phyloP scores from a whole-genome alignment of 306 rosid genomes.

The Castanea crenata region DNA sequence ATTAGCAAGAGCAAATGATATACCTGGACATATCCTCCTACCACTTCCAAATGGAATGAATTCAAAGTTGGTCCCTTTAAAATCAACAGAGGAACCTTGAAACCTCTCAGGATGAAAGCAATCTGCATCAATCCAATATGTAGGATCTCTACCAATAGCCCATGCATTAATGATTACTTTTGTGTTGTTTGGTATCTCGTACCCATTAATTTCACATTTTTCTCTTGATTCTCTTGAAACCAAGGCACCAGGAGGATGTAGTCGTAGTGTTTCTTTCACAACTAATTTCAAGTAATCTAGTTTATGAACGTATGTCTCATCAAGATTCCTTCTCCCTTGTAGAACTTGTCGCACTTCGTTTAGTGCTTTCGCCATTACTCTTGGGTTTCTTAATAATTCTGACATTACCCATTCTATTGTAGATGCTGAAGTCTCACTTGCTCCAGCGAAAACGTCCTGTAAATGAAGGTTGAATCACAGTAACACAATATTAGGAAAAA shows the following conservation, averaged over 20 bases:
- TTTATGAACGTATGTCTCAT: constrained; percentile 2
- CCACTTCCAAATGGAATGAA: no score
- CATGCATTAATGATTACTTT: no score
- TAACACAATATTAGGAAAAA: no score
- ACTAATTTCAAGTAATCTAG: background rate
- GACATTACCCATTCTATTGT: constrained; percentile 11
- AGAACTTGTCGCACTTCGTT: constrained; percentile 21
- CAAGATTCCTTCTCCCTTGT: background rate
- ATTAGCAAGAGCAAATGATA: no score
- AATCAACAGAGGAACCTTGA: background rate
- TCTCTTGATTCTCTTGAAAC: no score
- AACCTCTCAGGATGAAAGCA: constrained; percentile 22
- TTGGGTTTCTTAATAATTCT: constrained; percentile 17
- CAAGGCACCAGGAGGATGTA: no score
- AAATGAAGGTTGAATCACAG: background rate
- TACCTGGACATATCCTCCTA: no score
- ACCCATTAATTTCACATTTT: no score
- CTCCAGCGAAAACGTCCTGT: background rate
- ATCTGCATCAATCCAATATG: constrained; percentile 18
- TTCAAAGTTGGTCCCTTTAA: no score
- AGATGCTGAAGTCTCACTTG: background rate
- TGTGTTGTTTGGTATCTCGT: no score
- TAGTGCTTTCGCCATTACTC: constrained; percentile 31
- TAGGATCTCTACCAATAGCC: background rate
- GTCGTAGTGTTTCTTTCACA: no score